phyloP scores from a whole-genome alignment of 2,329 filamentous ascomycete species.

The Aciculosporium take region DNA sequence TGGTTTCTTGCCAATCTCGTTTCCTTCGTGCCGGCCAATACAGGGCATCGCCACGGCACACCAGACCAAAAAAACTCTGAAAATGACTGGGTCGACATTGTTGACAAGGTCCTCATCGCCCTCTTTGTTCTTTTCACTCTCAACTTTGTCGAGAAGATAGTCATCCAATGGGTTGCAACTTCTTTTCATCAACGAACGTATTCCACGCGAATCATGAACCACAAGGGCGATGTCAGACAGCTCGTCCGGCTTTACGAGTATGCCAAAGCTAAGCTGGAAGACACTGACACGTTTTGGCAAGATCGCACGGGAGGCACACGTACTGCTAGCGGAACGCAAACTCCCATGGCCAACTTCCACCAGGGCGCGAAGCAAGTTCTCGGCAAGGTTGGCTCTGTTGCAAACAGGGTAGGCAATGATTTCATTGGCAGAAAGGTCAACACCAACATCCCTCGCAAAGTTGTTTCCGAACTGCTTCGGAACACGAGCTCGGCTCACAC shows the following conservation, averaged over 20 bases:
- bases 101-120: constrained; percentile 76
- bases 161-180: constrained; percentile 88
- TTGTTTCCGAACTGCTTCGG: constrained; percentile 63
- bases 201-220: constrained; percentile 75
- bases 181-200: constrained; percentile 89
- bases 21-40: constrained; percentile 74
- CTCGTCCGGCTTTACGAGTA: constrained; percentile 48
- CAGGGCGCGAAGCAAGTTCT: constrained; percentile 62
- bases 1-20: constrained; percentile 82
- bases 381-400: constrained; percentile 71
- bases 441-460: constrained; percentile 69
- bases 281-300: constrained; percentile 36
- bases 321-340: constrained; percentile 48
- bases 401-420: constrained; percentile 76
- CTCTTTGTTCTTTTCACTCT: constrained; percentile 67
- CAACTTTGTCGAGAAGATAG: constrained; percentile 82
- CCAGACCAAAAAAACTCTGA: constrained; percentile 29
- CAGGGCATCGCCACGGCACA: constrained; percentile 31
- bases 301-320: constrained; percentile 15
- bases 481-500: constrained; percentile 65
- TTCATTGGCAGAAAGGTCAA: constrained; percentile 66
- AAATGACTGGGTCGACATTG: constrained; percentile 56
- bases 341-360: constrained; percentile 59
- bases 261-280: constrained; percentile 57
- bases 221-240: constrained; percentile 71